Conservation (phyloP, 1,139 yeast genomes). For the Geotrichum bryndzae region DNA sequence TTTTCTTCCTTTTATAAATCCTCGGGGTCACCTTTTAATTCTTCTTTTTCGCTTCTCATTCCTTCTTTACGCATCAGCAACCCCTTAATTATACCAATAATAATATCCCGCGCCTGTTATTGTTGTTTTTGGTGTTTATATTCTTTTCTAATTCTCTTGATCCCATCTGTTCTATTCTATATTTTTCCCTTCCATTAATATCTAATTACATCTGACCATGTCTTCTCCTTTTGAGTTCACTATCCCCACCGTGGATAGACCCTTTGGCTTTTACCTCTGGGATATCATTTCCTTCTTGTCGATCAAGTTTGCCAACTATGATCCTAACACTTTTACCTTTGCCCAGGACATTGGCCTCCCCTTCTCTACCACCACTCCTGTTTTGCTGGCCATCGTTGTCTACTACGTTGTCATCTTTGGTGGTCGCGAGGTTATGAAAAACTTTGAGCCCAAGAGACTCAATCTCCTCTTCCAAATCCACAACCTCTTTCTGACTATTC, state of each 20-base stretch:
- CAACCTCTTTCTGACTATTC: constrained; percentile 66
- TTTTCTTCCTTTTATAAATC: neutral
- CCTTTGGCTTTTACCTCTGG: constrained; percentile 89
- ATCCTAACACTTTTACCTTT: constrained; percentile 56
- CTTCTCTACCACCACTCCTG: constrained; percentile 53
- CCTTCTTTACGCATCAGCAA: neutral
- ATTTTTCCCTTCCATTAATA: neutral
- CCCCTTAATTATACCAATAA: neutral
- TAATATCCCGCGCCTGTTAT: neutral
- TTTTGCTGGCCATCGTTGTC: constrained; percentile 51
- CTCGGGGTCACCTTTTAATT: neutral
- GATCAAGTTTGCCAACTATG: constrained; percentile 45
- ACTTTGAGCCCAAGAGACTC: constrained; percentile 63
- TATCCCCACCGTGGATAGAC: constrained; percentile 66
- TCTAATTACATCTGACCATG: neutral
- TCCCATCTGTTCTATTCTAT: neutral
- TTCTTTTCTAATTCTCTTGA: neutral
- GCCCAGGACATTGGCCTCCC: constrained; percentile 45
- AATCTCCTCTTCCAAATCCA: constrained; percentile 73
- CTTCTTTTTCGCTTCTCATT: neutral
- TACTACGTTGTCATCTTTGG: constrained; percentile 83
- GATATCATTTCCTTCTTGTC: constrained; percentile 66
- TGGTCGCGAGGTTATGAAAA: constrained; percentile 56
- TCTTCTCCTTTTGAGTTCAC: constrained; percentile 20
- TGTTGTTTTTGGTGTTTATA: neutral